Base-by-base conservation (phyloP, 1,139 yeast species). In the Cylindricascospora bacillispora region DNA sequence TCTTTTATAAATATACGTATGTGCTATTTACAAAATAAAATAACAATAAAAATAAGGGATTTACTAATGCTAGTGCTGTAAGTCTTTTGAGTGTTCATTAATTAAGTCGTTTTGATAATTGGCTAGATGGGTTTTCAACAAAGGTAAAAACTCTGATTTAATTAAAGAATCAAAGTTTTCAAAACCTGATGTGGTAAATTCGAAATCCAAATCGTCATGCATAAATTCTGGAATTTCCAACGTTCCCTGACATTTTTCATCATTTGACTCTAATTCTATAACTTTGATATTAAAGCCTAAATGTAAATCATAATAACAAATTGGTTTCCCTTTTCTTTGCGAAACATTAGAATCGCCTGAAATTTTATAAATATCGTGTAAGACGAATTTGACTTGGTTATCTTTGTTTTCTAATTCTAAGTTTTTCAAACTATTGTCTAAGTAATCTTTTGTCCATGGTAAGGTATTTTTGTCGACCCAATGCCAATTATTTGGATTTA, bases 401-500 rank as follows among this genome's bases (percentile, higher is more conserved):
- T 48, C 55, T 7, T 60, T 67, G 24, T 54, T 45, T 22, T 58
- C 60, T 22, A 54, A 47, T 16, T 52, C 38, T 21, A 68, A 54
- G 32, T 59, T 48, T 7, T 58, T 42, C 24, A 77, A 56, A 17
- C 64, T 59, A 20, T 59, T 53, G 23, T 63, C 56, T 38, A 79
- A 62, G 49, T 77, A 78, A 9, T 58, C 57, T 46, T 70, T 70
- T 13, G 82, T 67, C 89, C 89, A 79, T 33, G 81, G 75, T 32
- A 78, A 63, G 44, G 86, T 77, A 60, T 78, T 77, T 49, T 72
- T 77, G 48, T 78, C 83, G 25, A 79, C 75, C 89, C 92, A 79
- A 60, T 79, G 89, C 92, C 89, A 79, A 69, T 79, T 79, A 56
- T 79, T 78, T 27, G 92, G 92, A 60, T 79, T 79, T 52, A 77